Conservation (phyloP, 345 rosid species). For the Aquilaria yunnanensis region DNA sequence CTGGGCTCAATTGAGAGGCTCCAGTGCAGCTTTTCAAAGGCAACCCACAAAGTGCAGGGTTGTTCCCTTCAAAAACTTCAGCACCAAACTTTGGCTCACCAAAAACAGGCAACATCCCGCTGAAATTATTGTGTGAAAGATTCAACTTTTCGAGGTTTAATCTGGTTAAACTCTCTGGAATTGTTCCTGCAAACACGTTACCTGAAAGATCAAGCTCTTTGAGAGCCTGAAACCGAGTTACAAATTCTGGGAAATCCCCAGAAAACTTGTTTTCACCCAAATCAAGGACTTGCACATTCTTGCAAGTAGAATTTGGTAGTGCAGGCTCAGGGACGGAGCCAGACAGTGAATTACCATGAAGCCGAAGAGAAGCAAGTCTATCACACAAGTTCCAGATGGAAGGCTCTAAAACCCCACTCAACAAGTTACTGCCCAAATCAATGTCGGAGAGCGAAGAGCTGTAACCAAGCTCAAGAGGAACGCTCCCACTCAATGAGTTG, state of each 20-base stretch:
- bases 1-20: constrained; percentile 52
- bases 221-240: constrained; percentile 44
- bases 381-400: constrained; percentile 88
- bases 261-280: constrained; percentile 67
- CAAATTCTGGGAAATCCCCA: constrained; percentile 68
- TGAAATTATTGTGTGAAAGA: constrained; percentile 77
- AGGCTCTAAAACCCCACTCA: constrained; percentile 65
- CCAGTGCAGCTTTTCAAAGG: constrained; percentile 60
- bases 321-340: constrained; percentile 72
- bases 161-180: constrained; percentile 47
- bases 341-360: constrained; percentile 55
- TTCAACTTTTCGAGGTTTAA: constrained; percentile 55
- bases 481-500: constrained; percentile 54
- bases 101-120: constrained; percentile 63
- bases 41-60: constrained; percentile 66
- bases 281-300: constrained; percentile 58
- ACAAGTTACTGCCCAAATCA: constrained; percentile 54
- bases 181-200: constrained; percentile 52
- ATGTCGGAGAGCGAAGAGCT: constrained; percentile 62
- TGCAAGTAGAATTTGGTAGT: constrained; percentile 64
- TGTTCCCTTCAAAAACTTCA: constrained; percentile 68
- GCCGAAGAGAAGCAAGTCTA: constrained; percentile 45
- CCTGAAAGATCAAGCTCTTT: constrained; percentile 72
- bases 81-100: constrained; percentile 50
- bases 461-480: constrained; percentile 90